Base-by-base conservation (phyloP, 306 rosid genomes). In the Ochetophila trinervis region DNA sequence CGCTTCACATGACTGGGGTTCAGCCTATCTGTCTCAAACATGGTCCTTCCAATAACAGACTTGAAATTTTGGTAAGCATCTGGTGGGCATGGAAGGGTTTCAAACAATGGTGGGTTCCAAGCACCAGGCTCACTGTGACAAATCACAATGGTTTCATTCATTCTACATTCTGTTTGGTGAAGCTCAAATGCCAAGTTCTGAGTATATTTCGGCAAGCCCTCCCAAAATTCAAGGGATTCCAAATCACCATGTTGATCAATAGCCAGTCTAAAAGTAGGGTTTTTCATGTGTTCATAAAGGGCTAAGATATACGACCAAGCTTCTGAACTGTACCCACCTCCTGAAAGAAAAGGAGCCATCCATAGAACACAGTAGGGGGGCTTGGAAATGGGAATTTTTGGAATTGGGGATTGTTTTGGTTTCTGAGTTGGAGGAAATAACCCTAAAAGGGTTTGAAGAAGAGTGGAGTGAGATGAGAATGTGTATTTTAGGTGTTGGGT, bases 81-180 rank as follows among this genome's bases (percentile, higher is more conserved):
- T 59, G 93, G 97, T 56, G 95, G 97, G 85, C 96, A 86, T 4
- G 93, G 93, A 23, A 47, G 3, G 20, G 97, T 91, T 62, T 86
- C 67, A 67, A 84, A 91, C 75, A 88, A 42, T 5, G 96, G 96
- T n/a, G 93, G 97, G 55, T 79, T 16, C 96, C 97, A 88, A 4
- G 96, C 96, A 68, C 97, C 89, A 13, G 96, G 96, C 58, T 91
- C 96, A 76, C 93, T 88, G 35, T 91, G 97, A 37, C 97, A 91
- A 35, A 91, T 60, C 65, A 91, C 95, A 68, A 88, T 17, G 0
- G 97, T 91, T 65, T 82, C 88, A 69, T 79, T 72, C 84, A 77
- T 83, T 44, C 77, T 70, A 62, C 96, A 88, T 61, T 65, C 24
- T 2, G 91, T 82, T 49, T 62, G 68, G 63, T 84, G 42, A 69